These are phyloP conservation scores for Globisporangium ultimum DNA, from an alignment of 352 stramenopile genomes.

Conservation along the genomic window DNA sequence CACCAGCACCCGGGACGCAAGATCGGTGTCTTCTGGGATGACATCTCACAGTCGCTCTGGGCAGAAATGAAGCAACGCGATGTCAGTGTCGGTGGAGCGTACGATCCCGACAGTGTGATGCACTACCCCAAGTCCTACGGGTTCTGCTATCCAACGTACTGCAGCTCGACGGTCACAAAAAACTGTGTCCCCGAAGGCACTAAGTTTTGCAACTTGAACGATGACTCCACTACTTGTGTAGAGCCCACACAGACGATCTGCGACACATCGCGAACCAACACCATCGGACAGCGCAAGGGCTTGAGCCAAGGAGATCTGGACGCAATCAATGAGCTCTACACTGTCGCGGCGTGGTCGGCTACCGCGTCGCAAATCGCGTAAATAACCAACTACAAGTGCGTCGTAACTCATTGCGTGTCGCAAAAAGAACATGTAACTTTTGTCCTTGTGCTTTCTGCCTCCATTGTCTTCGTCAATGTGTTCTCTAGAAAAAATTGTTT, in stretches of 20 bases:
- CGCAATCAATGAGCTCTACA: slow-evolving; percentile 45
- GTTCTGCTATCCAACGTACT: slow-evolving; percentile 67
- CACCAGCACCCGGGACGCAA: slow-evolving; percentile 71
- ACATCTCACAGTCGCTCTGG: slow-evolving; percentile 71
- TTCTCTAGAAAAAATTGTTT: slow-evolving; percentile 12
- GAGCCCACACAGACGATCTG: slow-evolving; percentile 57
- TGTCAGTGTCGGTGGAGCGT: slow-evolving; percentile 57
- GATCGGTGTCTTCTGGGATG: slow-evolving; percentile 73
- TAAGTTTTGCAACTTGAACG: slow-evolving; percentile 74
- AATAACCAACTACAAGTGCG: not conserved
- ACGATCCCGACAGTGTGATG: slow-evolving; percentile 75
- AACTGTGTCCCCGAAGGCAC: slow-evolving; percentile 49
- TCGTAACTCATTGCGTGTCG: slow-evolving; percentile 1
- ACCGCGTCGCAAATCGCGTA: slow-evolving; percentile 22
- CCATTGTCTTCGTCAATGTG: slow-evolving; percentile 7
- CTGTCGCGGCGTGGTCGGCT: slow-evolving; percentile 19
- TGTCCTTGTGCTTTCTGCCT: slow-evolving; percentile 3
- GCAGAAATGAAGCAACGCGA: slow-evolving; percentile 69
- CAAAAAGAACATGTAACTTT: slow-evolving; percentile 14
- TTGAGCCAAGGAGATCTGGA: slow-evolving; percentile 42
- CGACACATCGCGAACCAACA: slow-evolving; percentile 44
- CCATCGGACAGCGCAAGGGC: slow-evolving; percentile 65
- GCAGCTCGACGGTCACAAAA: slow-evolving; percentile 31
- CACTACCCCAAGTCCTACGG: slow-evolving; percentile 77
- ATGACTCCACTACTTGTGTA: slow-evolving; percentile 49